Conservation (phyloP, 371 early-diverging fungal genomes). For the Batrachochytrium dendrobatidis region DNA sequence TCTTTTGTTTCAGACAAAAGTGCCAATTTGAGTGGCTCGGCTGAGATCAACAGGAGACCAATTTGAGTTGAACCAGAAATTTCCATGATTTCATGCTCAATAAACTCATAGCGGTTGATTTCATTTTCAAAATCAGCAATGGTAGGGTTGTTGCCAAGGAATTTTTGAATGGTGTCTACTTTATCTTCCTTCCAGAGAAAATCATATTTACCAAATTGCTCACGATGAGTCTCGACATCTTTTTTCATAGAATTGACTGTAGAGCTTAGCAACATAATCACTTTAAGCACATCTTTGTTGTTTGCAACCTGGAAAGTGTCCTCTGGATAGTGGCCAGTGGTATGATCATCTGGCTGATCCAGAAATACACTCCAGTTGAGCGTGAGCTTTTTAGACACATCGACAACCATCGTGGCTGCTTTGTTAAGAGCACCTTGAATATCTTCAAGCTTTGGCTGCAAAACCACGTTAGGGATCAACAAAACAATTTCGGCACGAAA, state of each 20-base stretch:
- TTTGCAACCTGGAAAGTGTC: constrained; percentile 51
- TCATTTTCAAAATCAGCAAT: constrained; percentile 53
- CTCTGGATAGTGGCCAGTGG: constrained; percentile 41
- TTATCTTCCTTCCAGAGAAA: constrained; percentile 59
- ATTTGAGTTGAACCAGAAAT: constrained; percentile 46
- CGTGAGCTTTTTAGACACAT: constrained; percentile 45
- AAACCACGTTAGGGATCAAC: constrained; percentile 49
- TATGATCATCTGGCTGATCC: constrained; percentile 35
- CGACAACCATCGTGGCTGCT: constrained; percentile 44
- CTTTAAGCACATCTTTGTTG: constrained; percentile 57
- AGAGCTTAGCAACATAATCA: constrained; percentile 41
- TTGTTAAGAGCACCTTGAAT: constrained; percentile 50
- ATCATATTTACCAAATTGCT: constrained; percentile 52
- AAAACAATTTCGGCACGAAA: constrained; percentile 52
- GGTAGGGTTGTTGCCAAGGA: constrained; percentile 43
- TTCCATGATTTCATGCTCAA: constrained; percentile 47
- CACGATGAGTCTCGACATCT: constrained; percentile 51
- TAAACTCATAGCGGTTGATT: constrained; percentile 51
- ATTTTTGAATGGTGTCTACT: constrained; percentile 47
- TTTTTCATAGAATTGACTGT: constrained; percentile 55
- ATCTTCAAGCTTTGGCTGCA: constrained; percentile 57
- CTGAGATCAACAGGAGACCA: constrained; percentile 45
- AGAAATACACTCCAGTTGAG: constrained; percentile 46
- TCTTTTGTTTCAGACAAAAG: constrained; percentile 50
- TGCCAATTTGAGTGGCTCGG: constrained; percentile 51